Evolutionary conservation across 352 stramenopile species (phyloP).

Genomic region (Globisporangium canariense): DNA sequence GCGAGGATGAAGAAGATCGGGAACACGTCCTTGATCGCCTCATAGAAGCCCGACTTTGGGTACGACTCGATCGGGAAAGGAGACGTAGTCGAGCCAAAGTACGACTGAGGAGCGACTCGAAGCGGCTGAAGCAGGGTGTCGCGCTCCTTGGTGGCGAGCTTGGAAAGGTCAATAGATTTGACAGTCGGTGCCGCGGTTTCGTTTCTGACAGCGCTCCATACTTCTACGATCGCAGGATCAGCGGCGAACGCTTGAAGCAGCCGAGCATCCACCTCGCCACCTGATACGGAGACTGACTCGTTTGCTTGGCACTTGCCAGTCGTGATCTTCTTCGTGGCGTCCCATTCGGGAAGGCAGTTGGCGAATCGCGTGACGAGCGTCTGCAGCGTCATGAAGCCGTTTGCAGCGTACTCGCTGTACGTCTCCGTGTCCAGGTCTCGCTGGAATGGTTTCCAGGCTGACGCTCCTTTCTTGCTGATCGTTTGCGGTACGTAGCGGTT

Average conservation of each 20-base stretch:
- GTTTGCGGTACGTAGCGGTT: slow-evolving; percentile 31
- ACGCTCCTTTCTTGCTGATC: slow-evolving; percentile 12
- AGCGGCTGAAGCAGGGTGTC: slow-evolving; percentile 25
- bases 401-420: slow-evolving; percentile 27
- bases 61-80: slow-evolving; percentile 44
- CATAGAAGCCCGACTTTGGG: slow-evolving; percentile 53
- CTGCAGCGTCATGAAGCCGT: slow-evolving; percentile 46
- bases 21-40: slow-evolving; percentile 51
- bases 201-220: neutral
- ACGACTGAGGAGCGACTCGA: slow-evolving; percentile 43
- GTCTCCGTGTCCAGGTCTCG: slow-evolving; percentile 17
- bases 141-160: slow-evolving; percentile 4
- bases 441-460: slow-evolving; percentile 23
- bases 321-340: slow-evolving; percentile 20
- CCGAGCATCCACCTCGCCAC: slow-evolving; percentile 16
- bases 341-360: slow-evolving; percentile 37
- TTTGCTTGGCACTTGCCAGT: slow-evolving; percentile 26
- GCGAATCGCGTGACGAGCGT: slow-evolving; percentile 43
- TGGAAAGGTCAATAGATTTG: neutral
- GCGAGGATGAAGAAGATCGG: slow-evolving; percentile 87
- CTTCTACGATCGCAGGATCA: slow-evolving; percentile 17
- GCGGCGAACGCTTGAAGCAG: slow-evolving; percentile 19
- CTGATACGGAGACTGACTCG: neutral
- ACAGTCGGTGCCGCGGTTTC: neutral
- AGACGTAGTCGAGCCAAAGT: slow-evolving; percentile 26